Evolutionary conservation across 2,329 filamentous ascomycete genomes (phyloP), one percentile per base, ranked within the genome.

Genomic region (Colletotrichum truncatum): DNA sequence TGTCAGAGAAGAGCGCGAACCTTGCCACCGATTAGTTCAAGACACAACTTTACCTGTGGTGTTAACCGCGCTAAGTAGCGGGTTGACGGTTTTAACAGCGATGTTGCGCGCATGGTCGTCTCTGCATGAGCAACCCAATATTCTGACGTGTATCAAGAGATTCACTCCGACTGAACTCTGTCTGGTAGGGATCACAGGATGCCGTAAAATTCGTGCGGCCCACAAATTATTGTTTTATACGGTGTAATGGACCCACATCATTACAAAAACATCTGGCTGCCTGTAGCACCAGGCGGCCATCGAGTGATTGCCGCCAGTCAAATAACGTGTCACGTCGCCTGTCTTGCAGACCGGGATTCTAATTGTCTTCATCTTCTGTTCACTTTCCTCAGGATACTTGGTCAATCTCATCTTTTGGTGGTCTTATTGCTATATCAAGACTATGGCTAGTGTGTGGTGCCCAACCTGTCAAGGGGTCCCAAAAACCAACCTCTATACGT

Each of bases 31-130:
- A 39, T 12, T 5, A 16, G 16, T 30, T 14, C 12, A 18, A 16
- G 14, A n/a, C 14, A 16, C 10, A 12, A 8, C 30, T 34, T 28
- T 39, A 54, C 62, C 56, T 54, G 56, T 53, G 34, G 6, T 11
- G n/a, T 39, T 49, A 48, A 30, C 25, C 41, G 25, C 46, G 12
- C 38, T 30, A 53, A 25, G n/a, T 23, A 64, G 43, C 49, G 28
- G 36, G 41, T n/a, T 25, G 41, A 53, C 21, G 54, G 43, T 25
- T 59, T 34, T 39, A 57, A 36, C 45, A 66, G 25, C 32, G 36
- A 64, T 41, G 59, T 51, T 52, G 45, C 28, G 21, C 63, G 63
- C 63, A 66, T 66, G 14, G 36, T 66, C 28, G 43, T 57, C 28
- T 46, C 34, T 32, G 51, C 45, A 51, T 45, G 12, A 9, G 41